phyloP scores from a whole-genome alignment of 2,329 filamentous ascomycete species.

The Neonectria neomacrospora region DNA sequence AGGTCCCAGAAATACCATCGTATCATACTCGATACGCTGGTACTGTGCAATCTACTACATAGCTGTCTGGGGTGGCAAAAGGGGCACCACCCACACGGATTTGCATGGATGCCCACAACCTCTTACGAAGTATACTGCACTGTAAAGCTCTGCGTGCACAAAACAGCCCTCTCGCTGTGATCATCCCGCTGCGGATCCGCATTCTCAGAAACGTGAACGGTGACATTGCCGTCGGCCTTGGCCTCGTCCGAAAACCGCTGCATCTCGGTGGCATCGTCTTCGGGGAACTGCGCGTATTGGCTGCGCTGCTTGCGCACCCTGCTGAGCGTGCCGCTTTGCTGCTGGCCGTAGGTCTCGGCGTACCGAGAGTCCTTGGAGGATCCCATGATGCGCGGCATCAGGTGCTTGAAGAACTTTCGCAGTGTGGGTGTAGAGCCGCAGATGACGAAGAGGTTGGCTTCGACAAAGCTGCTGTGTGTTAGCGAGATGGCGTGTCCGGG shows the following conservation, averaged over 20 bases:
- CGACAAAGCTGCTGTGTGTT: constrained; percentile 45
- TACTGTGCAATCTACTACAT: too few species aligned
- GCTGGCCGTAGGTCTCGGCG: constrained; percentile 18
- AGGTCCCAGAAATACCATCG: too few species aligned
- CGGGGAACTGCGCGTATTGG: constrained; percentile 33
- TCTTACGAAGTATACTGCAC: constrained; percentile 39
- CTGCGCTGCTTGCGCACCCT: constrained; percentile 30
- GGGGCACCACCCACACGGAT: too few species aligned
- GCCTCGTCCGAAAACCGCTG: constrained; percentile 24
- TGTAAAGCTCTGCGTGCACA: constrained; percentile 41
- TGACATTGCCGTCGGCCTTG: constrained; percentile 14
- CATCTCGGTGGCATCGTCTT: constrained; percentile 30
- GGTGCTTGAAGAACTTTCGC: constrained; percentile 50
- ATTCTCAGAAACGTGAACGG: constrained; percentile 23
- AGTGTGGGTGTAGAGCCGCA: constrained; percentile 54
- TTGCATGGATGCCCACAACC: too few species aligned
- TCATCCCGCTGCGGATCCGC: constrained; percentile 31
- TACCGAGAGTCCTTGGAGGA: constrained; percentile 15
- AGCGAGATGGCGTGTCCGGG: neutral
- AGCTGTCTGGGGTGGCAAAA: too few species aligned
- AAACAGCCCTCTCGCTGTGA: constrained; percentile 43
- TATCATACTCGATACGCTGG: too few species aligned
- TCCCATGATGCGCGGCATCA: constrained; percentile 45
- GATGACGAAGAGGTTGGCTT: constrained; percentile 54
- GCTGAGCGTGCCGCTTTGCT: constrained; percentile 25